phyloP scores from a whole-genome alignment of 495 filamentous ascomycete species.

The Daldinia bambusicola region DNA sequence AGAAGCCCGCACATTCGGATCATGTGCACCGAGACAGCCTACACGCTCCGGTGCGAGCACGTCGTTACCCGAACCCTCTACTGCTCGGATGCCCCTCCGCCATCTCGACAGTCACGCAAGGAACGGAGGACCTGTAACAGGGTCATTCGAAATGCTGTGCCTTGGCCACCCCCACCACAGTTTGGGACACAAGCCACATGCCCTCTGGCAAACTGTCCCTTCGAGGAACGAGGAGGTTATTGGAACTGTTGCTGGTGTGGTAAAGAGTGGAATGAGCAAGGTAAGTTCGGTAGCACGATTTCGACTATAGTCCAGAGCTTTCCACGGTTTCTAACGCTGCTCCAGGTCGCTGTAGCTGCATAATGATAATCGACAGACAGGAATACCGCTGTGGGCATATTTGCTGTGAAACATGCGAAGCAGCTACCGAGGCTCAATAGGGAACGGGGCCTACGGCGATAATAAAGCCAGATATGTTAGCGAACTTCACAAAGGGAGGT shows the following conservation, averaged over 20 bases:
- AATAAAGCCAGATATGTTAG: slow-evolving; percentile 9
- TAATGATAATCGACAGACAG: slow-evolving; percentile 55
- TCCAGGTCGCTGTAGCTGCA: slow-evolving; percentile 52
- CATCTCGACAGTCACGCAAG: slow-evolving; percentile 30
- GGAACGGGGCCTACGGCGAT: background rate
- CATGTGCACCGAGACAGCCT: slow-evolving; percentile 52
- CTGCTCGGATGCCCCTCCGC: slow-evolving; percentile 49
- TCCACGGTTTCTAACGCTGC: slow-evolving; percentile 11
- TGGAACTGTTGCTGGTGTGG: slow-evolving; percentile 59
- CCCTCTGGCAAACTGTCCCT: slow-evolving; percentile 51
- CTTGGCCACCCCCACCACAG: slow-evolving; percentile 51
- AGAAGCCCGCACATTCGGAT: slow-evolving; percentile 3
- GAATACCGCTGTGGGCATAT: slow-evolving; percentile 55
- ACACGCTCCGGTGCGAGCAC: slow-evolving; percentile 54
- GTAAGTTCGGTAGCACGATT: slow-evolving; percentile 22
- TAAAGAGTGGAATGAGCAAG: slow-evolving; percentile 52
- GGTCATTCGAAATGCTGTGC: slow-evolving; percentile 48
- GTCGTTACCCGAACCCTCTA: slow-evolving; percentile 50
- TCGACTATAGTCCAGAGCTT: background rate
- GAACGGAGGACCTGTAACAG: slow-evolving; percentile 49
- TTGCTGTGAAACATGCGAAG: slow-evolving; percentile 52
- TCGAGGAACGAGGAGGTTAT: slow-evolving; percentile 50
- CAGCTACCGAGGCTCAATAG: slow-evolving; percentile 42
- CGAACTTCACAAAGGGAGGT: slow-evolving; percentile 2
- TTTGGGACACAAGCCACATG: slow-evolving; percentile 48